Conservation (phyloP, 2,329 filamentous ascomycete genomes). For the Penicillium sp. region DNA sequence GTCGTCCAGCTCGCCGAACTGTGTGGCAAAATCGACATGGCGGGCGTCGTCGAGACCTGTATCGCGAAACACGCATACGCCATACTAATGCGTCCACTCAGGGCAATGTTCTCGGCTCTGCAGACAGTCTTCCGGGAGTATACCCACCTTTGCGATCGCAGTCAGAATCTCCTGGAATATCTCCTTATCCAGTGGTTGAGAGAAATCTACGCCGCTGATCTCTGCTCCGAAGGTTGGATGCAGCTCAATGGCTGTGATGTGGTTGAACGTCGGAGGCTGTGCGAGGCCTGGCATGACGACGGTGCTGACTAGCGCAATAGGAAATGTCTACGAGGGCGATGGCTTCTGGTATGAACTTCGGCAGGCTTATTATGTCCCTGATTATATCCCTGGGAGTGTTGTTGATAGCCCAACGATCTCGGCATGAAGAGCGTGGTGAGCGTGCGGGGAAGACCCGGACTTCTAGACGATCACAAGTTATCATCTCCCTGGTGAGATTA, state of each 20-base stretch:
- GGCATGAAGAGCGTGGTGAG: too few relatives aligned
- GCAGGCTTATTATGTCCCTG: too few relatives aligned
- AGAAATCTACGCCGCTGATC: constrained; percentile 39
- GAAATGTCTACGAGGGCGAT: too few relatives aligned
- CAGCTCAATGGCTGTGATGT: constrained; percentile 34
- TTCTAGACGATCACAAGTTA: too few relatives aligned
- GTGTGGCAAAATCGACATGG: constrained; percentile 52
- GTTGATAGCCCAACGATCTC: too few relatives aligned
- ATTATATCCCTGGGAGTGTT: too few relatives aligned
- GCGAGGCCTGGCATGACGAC: constrained; percentile 39
- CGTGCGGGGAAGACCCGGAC: too few relatives aligned
- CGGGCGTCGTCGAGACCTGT: constrained; percentile 51
- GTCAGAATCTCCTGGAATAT: constrained; percentile 37
- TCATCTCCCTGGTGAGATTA: too few relatives aligned
- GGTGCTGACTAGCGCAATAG: too few relatives aligned
- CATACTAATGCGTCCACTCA: too few relatives aligned
- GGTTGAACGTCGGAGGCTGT: constrained; percentile 29
- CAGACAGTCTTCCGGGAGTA: background rate
- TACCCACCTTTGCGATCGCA: constrained; percentile 36
- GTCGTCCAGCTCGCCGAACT: constrained; percentile 57
- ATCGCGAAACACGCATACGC: constrained; percentile 52
- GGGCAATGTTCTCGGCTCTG: too few relatives aligned
- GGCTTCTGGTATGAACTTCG: too few relatives aligned
- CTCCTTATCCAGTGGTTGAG: constrained; percentile 30
- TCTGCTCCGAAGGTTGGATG: constrained; percentile 42